phyloP scores from a whole-genome alignment of 148 eudicot genomes.

The Hydrangea macrophylla region DNA sequence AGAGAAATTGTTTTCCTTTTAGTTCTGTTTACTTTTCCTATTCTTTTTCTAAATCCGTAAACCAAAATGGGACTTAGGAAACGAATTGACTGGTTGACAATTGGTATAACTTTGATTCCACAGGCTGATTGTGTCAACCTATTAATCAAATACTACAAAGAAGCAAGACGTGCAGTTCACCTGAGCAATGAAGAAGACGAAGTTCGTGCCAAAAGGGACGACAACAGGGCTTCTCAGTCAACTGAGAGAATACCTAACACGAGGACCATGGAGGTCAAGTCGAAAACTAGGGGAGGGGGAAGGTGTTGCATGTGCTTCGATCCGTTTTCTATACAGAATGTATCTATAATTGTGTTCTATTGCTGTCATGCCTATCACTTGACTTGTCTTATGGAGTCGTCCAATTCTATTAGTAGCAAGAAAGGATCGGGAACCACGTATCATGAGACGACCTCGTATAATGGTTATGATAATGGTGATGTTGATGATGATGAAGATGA shows the following conservation, averaged over 20 bases:
- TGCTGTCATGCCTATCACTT: constrained; percentile 90
- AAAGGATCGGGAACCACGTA: constrained; percentile 30
- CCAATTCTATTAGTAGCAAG: constrained; percentile 42
- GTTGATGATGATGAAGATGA: constrained; percentile 49
- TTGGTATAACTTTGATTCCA: constrained; percentile 12
- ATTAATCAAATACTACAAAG: constrained; percentile 80
- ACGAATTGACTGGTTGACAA: not conserved
- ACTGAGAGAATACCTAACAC: constrained; percentile 43
- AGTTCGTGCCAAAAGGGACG: constrained; percentile 59
- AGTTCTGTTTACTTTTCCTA: no score
- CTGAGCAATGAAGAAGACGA: constrained; percentile 76
- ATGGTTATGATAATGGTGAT: constrained; percentile 40
- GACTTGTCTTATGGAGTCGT: constrained; percentile 77
- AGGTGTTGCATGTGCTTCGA: constrained; percentile 96
- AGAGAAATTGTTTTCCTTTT: no score
- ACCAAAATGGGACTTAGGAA: no score
- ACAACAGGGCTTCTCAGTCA: constrained; percentile 32
- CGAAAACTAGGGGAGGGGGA: constrained; percentile 73
- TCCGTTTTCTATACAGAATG: constrained; percentile 75
- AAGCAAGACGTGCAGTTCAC: constrained; percentile 78
- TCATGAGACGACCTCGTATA: constrained; percentile 28
- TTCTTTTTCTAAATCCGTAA: no score
- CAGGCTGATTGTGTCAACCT: constrained; percentile 90
- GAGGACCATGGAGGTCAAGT: constrained; percentile 64
- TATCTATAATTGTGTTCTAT: constrained; percentile 69